These are phyloP conservation scores for Talaromyces piceae DNA, from an alignment of 2,329 filamentous ascomycete genomes.

Conservation along the genomic window DNA sequence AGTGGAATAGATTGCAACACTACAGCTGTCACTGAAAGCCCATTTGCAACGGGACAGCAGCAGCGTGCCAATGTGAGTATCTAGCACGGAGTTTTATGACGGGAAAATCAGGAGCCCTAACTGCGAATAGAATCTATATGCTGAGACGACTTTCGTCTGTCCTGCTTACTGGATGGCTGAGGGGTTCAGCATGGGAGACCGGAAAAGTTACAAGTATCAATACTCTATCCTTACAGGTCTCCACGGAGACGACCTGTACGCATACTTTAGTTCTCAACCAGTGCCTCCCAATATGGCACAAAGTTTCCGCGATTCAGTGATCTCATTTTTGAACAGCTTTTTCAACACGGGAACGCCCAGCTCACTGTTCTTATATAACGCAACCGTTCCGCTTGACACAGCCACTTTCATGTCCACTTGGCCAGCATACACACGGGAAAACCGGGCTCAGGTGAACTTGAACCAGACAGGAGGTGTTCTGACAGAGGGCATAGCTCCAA, in stretches of 20 bases:
- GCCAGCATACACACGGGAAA: slow-evolving; percentile 27
- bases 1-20: slow-evolving; percentile 25
- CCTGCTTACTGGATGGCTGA: slow-evolving; percentile 49
- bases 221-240: slow-evolving; percentile 60
- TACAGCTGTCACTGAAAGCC: slow-evolving; percentile 45
- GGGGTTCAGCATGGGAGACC: slow-evolving; percentile 31
- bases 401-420: slow-evolving; percentile 18
- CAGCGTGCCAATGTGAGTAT: slow-evolving; percentile 37
- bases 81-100: background rate
- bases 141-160: slow-evolving; percentile 50
- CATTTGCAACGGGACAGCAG: slow-evolving; percentile 46
- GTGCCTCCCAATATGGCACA: slow-evolving; percentile 6
- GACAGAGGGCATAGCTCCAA: slow-evolving; percentile 9
- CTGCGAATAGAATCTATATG: slow-evolving; percentile 41
- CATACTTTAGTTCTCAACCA: slow-evolving; percentile 22
- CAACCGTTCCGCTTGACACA: slow-evolving; percentile 8
- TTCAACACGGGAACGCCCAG: slow-evolving; percentile 35
- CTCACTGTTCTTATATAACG: slow-evolving; percentile 20
- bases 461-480: slow-evolving; percentile 39
- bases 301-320: slow-evolving; percentile 9
- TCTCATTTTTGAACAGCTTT: slow-evolving; percentile 41
- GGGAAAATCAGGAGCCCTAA: background rate
- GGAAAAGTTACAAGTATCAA: slow-evolving; percentile 41
- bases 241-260: slow-evolving; percentile 55
- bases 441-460: slow-evolving; percentile 35